These are phyloP conservation scores for Carex scoparia DNA, from an alignment of 176 grass and related monocot genomes.

Conservation along the genomic window DNA sequence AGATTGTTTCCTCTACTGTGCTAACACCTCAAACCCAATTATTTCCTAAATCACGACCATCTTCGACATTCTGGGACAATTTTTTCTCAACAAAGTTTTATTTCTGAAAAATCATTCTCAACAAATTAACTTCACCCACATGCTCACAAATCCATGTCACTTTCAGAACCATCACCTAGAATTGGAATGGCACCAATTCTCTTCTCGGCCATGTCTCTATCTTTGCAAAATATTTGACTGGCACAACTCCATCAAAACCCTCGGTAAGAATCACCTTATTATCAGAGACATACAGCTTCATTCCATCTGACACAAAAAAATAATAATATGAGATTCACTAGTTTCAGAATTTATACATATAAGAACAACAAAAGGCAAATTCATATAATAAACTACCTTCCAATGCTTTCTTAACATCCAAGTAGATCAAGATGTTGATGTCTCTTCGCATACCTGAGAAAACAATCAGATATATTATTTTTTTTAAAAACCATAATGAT, in stretches of 20 bases:
- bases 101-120: not conserved
- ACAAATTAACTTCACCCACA: not conserved
- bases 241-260: slow-evolving; percentile 55
- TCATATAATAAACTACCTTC: slow-evolving; percentile 39
- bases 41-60: not conserved
- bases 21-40: not conserved
- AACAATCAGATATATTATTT: not conserved
- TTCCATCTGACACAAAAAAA: slow-evolving; percentile 44
- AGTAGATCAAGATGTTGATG: slow-evolving; percentile 79
- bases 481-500: not conserved
- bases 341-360: not conserved
- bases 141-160: not conserved
- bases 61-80: not conserved
- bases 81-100: not conserved
- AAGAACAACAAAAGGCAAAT: not conserved
- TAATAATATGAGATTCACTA: not conserved
- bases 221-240: slow-evolving; percentile 70
- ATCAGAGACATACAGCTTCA: slow-evolving; percentile 74
- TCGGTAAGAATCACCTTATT: slow-evolving; percentile 78
- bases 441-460: slow-evolving; percentile 59
- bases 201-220: slow-evolving; percentile 72
- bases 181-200: slow-evolving; percentile 42
- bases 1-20: not conserved
- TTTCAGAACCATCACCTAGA: not conserved
- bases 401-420: slow-evolving; percentile 66